These are phyloP conservation scores for Amyloporia xantha DNA, from an alignment of 768 basidiomycete genomes.

Conservation along the genomic window DNA sequence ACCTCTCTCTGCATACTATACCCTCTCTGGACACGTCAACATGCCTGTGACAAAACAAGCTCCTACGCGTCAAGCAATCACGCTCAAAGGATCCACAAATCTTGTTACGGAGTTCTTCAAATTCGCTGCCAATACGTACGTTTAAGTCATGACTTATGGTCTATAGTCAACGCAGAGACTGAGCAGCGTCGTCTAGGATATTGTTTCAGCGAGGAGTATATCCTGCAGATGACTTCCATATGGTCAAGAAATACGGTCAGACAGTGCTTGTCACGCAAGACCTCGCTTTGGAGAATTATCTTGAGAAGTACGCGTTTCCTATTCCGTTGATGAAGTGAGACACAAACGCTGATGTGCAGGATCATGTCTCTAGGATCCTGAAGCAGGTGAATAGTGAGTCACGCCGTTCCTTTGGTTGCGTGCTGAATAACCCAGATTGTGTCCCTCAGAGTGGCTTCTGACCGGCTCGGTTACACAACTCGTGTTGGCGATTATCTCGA, in stretches of 20 bases:
- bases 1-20: too few species aligned
- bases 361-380: slow-evolving; percentile 70
- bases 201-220: slow-evolving; percentile 96
- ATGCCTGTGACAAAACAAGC: slow-evolving; percentile 33
- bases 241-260: slow-evolving; percentile 99
- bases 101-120: slow-evolving; percentile 99
- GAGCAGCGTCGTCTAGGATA: slow-evolving; percentile 53
- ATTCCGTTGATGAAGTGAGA: too few species aligned
- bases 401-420: neutral
- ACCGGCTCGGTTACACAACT: slow-evolving; percentile 89
- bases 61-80: slow-evolving; percentile 68
- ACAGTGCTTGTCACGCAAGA: slow-evolving; percentile 94
- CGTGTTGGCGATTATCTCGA: slow-evolving; percentile 92
- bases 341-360: neutral
- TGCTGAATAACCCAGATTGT: neutral
- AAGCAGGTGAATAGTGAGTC: slow-evolving; percentile 85
- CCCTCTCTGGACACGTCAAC: too few species aligned
- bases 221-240: slow-evolving; percentile 96
- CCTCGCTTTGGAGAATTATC: slow-evolving; percentile 86
- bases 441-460: slow-evolving; percentile 72
- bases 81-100: slow-evolving; percentile 89
- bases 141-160: slow-evolving; percentile 7
- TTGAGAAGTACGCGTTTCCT: slow-evolving; percentile 59
- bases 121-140: slow-evolving; percentile 95
- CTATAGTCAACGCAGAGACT: too few species aligned